Base-by-base conservation (phyloP, 1,139 yeast species). In the Magnusiomyces suaveolens region DNA sequence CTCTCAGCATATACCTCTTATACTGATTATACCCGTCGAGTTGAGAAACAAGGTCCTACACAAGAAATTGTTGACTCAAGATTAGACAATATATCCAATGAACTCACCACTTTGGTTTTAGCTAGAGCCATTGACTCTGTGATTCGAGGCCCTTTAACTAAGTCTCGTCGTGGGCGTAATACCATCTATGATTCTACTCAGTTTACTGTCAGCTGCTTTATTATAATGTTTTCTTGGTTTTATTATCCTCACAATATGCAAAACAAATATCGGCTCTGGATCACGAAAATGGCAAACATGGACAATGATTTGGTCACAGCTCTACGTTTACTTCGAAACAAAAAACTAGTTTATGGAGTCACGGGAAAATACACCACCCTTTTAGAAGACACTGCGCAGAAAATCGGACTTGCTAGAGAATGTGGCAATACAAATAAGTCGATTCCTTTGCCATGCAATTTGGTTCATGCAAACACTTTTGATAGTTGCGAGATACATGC, bases 171-270 rank as follows among this genome's bases (percentile, higher is more conserved):
- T 4, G 36, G 66, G 62, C 54, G 63, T 60, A 12, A 44, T 54
- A 8, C 60, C 57, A 16, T 36, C 16, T 59, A 66, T 58, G 64
- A 66, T 59, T 54, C 65, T 43, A 21, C 61, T 59, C 46, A 65
- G 56, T 61, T 67, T 60, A 53, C 61, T 2, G 54, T 59, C 3
- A 59, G 66, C 1, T 59, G 62, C 43, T 62, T 57, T 47, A 62
- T 71, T 26, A 71, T 74, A 50, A 74, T 74, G 76, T 70, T 66
- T 58, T 56, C 69, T 32, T 74, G 77, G 77, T 71, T 72, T 55
- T 73, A 62, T 57, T 58, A 64, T 51, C 77, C 77, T 0, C 65
- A 66, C 16, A 64, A 64, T 43, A 61, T 75, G 38, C 71, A 75
- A 4, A 66, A 68, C 3, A 65, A 70, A n/a, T 75, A 75, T 59